These are phyloP conservation scores for Aurifilum marmelostoma DNA, from an alignment of 2,329 filamentous ascomycete species.

Conservation along the genomic window DNA sequence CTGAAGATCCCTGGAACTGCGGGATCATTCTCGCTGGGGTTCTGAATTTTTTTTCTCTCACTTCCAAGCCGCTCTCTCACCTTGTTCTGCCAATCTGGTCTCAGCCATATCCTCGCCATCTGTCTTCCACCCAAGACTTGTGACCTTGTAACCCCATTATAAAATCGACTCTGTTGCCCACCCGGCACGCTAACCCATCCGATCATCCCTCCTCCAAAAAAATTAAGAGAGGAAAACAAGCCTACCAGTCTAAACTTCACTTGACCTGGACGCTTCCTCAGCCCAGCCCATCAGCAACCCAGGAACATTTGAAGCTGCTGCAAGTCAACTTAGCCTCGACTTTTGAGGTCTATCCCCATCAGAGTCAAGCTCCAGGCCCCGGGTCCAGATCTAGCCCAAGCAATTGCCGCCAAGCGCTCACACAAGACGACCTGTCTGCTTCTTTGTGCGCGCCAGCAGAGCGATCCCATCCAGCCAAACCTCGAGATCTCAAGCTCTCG, in stretches of 20 bases:
- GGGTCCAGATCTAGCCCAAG: conserved; percentile 13
- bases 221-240: conserved; percentile 16
- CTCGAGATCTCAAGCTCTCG: neutral
- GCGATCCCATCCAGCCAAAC: neutral
- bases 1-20: conserved; percentile 22
- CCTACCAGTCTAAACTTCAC: conserved; percentile 29
- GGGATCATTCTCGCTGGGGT: conserved; percentile 17
- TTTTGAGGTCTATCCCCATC: conserved; percentile 26
- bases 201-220: conserved; percentile 30
- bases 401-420: neutral
- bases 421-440: neutral
- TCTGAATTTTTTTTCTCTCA: neutral
- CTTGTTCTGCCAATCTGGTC: conserved; percentile 15
- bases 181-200: conserved; percentile 30
- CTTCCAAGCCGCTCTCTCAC: neutral
- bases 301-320: conserved; percentile 17
- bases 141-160: conserved; percentile 30
- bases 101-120: conserved; percentile 18
- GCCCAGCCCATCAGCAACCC: conserved; percentile 8
- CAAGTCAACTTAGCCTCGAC: conserved; percentile 29
- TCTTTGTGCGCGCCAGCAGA: neutral
- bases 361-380: conserved; percentile 13
- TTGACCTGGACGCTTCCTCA: conserved; percentile 23
- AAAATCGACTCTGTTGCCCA: conserved; percentile 29
- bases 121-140: conserved; percentile 17